A percentile compares a stretch with the other conserved stretches of the same genome.
Evolutionary conservation across 2,329 filamentous ascomycete species (phyloP).

Genomic region (Parascedosporium putredinis): DNA sequence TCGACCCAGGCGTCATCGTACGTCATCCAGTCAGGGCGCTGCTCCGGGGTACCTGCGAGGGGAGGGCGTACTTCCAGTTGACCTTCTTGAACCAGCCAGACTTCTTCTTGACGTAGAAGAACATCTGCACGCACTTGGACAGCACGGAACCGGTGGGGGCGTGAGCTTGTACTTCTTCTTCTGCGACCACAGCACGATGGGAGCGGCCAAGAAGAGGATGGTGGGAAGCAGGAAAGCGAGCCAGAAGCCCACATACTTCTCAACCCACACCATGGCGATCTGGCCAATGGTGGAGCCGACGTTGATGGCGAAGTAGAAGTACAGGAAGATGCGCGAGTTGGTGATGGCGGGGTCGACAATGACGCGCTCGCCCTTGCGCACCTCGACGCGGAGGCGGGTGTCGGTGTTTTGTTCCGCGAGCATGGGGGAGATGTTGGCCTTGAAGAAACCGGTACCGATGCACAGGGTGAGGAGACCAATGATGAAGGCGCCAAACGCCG

Average conservation of each 20-base stretch:
- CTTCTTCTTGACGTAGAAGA: constrained; percentile 50
- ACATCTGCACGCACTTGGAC: constrained; percentile 54
- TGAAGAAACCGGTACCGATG: constrained; percentile 70
- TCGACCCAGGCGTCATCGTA: constrained; percentile 80
- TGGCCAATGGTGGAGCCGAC: constrained; percentile 51
- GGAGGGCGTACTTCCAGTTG: constrained; percentile 60
- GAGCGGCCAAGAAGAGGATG: constrained; percentile 50
- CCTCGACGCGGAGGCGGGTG: constrained; percentile 45
- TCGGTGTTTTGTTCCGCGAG: constrained; percentile 61
- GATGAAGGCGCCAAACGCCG: constrained; percentile 55
- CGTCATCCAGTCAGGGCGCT: constrained; percentile 63
- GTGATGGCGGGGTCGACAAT: constrained; percentile 62
- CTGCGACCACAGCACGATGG: constrained; percentile 49
- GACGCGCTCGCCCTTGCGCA: constrained; percentile 51
- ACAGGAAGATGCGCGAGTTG: constrained; percentile 57
- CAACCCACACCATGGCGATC: constrained; percentile 60
- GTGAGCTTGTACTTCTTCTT: constrained; percentile 50
- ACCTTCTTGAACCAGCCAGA: constrained; percentile 52
- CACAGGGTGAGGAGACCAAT: constrained; percentile 47
- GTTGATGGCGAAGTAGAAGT: constrained; percentile 51
- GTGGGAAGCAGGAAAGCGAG: constrained; percentile 60
- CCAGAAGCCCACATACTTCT: constrained; percentile 70
- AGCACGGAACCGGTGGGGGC: constrained; percentile 65
- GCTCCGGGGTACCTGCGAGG: constrained; percentile 45
- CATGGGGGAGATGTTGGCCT: constrained; percentile 65